A percentile compares a stretch with the other conserved stretches of the same genome.
Evolutionary conservation across 1,284 basidiomycete genomes (phyloP).

Genomic region (Fomitopsis pinicola): DNA sequence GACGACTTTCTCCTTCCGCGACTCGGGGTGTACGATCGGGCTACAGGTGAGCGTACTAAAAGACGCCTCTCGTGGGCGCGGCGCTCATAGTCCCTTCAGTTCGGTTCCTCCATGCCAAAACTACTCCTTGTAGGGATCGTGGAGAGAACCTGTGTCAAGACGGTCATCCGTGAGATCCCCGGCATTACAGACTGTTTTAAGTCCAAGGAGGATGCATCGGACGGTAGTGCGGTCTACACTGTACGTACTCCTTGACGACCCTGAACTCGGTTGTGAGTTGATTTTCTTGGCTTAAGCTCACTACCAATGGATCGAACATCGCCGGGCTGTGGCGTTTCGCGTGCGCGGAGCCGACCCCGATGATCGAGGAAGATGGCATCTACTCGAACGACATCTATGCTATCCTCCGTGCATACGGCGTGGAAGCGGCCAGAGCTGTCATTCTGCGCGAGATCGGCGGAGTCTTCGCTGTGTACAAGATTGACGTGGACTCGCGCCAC

Average conservation of each 20-base stretch:
- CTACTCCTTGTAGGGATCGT: slow-evolving; percentile 89
- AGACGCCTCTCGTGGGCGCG: background rate
- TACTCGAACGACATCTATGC: slow-evolving; percentile 97
- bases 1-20: slow-evolving; percentile 75
- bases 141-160: slow-evolving; percentile 79
- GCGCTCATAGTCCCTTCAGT: slow-evolving; percentile 36
- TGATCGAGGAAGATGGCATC: slow-evolving; percentile 82
- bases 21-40: slow-evolving; percentile 71
- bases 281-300: slow-evolving; percentile 42
- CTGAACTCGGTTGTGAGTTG: background rate
- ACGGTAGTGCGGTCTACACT: slow-evolving; percentile 42
- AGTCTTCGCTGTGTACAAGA: slow-evolving; percentile 97
- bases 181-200: slow-evolving; percentile 84
- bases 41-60: slow-evolving; percentile 59
- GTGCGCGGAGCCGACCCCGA: slow-evolving; percentile 52
- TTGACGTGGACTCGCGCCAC: slow-evolving; percentile 93
- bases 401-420: slow-evolving; percentile 89
- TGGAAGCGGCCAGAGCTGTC: slow-evolving; percentile 95
- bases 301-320: slow-evolving; percentile 91
- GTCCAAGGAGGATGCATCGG: slow-evolving; percentile 52
- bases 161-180: slow-evolving; percentile 85
- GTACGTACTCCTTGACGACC: slow-evolving; percentile 30
- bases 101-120: slow-evolving; percentile 76
- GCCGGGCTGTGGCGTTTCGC: slow-evolving; percentile 89
- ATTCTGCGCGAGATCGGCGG: slow-evolving; percentile 87